phyloP scores from a whole-genome alignment of 2,329 filamentous ascomycete genomes.

The Aspergillus sp. region DNA sequence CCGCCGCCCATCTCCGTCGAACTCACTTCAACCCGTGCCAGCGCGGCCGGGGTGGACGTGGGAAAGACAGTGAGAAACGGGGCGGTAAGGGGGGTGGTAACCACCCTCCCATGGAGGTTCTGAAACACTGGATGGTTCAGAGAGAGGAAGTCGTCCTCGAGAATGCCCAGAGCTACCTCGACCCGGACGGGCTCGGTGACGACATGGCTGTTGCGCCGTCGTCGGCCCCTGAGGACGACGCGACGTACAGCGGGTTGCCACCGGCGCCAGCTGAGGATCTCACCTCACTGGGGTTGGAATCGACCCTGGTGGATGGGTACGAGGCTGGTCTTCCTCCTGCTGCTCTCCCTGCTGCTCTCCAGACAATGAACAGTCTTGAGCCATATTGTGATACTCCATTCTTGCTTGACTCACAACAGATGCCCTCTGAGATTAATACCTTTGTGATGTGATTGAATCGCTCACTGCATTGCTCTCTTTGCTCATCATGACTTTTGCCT shows the following conservation, averaged over 20 bases:
- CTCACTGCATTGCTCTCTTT: not conserved
- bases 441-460: conserved; percentile 31
- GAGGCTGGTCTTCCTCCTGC: conserved; percentile 6
- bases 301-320: conserved; percentile 23
- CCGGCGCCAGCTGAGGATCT: conserved; percentile 12
- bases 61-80: conserved; percentile 55
- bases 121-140: conserved; percentile 59
- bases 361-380: conserved; percentile 4
- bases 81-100: conserved; percentile 61
- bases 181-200: conserved; percentile 18
- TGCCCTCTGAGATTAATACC: conserved; percentile 29
- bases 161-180: conserved; percentile 22
- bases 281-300: conserved; percentile 19
- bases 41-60: conserved; percentile 49
- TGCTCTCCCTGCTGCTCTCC: conserved; percentile 6
- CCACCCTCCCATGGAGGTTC: conserved; percentile 55
- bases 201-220: conserved; percentile 10
- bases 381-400: conserved; percentile 25
- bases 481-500: conserved; percentile 8
- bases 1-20: conserved; percentile 80
- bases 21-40: conserved; percentile 76
- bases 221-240: conserved; percentile 9
- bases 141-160: conserved; percentile 45
- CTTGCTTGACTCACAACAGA: conserved; percentile 26
- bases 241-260: conserved; percentile 8